phyloP scores from a whole-genome alignment of 163 green algal species.

The Chlorella variabilis region DNA sequence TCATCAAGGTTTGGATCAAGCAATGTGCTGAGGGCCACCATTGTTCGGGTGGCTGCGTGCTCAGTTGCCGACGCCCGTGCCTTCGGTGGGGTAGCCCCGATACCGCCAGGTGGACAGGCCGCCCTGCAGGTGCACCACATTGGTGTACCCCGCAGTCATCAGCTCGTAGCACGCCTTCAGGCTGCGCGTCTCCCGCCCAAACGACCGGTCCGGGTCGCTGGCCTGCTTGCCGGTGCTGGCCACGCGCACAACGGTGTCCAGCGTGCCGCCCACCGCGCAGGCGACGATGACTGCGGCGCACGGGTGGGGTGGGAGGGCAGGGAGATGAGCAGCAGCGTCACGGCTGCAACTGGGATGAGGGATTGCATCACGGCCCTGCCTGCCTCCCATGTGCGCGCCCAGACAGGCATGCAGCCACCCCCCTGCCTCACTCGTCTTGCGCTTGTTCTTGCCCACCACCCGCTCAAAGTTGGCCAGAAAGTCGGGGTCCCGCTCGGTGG shows the following conservation, averaged over 20 bases:
- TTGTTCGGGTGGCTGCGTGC: no score
- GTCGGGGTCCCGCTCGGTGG: slow-evolving; percentile 86
- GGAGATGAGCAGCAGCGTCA: neutral
- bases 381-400: neutral
- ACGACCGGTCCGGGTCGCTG: slow-evolving; percentile 42
- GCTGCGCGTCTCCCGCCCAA: slow-evolving; percentile 70
- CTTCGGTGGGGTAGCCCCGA: slow-evolving; percentile 58
- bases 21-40: no score
- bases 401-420: no score
- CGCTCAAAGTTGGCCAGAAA: slow-evolving; percentile 57
- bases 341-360: no score
- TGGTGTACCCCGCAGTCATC: slow-evolving; percentile 46
- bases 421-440: neutral
- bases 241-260: slow-evolving; percentile 64
- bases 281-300: slow-evolving; percentile 72
- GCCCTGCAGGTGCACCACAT: slow-evolving; percentile 74
- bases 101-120: slow-evolving; percentile 77
- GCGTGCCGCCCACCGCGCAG: slow-evolving; percentile 78
- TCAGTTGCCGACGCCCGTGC: neutral
- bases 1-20: no score
- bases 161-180: slow-evolving; percentile 90
- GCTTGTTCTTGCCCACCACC: slow-evolving; percentile 66
- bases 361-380: neutral
- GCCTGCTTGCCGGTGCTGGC: slow-evolving; percentile 50
- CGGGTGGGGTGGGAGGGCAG: neutral